Evolutionary conservation across 768 basidiomycete species (phyloP), one percentile per base, ranked within the genome.

Genomic region (Russula sp.): DNA sequence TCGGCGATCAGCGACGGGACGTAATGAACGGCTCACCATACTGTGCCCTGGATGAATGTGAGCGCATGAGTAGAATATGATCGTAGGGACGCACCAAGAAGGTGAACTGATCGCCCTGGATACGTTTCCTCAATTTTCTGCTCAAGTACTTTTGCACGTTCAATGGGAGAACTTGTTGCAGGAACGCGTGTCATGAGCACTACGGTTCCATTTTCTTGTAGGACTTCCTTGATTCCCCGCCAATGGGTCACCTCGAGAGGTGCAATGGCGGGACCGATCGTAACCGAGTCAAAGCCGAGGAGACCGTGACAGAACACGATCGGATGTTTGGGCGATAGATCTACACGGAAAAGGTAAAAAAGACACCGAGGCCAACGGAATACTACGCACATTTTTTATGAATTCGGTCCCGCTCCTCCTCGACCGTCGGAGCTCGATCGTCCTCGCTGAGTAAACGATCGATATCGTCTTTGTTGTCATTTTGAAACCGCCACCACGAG

Each of bases 271-370:
- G 83, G 86, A 1, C 90, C 89, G 26, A 93, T 87, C 3, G 85
- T 89, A 69, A 94, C 83, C 0, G 86, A 87, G 72, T 95, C 92
- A 67, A 94, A 95, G 1, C 93, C 92, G 9, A 98, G 81, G 1
- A 97, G 82, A 10, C 95, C 96, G 72, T 98, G 96, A 69, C 96
- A 98, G 75, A 98, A 98, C 1, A 98, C 89, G 51, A 98, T 76
- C 0, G 96, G 96, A 67, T 92, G 85, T 63, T 83, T 83, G 0
- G 95, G 89, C 0, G 91, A 80, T 5, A 83, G 82, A 72, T 95
- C 91, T 93, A 73, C 7, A 60, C 46, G 13, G 11, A 34, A 7
- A 50, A 28, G 14, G 26, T 26, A 28, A 50, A 46, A n/a, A 46
- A 53, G 7, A 54, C 2, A 48, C 34, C 34, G 40, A 57, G 18